These are phyloP conservation scores for Pestalotiopsis sp. DNA, from an alignment of 2,329 filamentous ascomycete species.

Conservation along the genomic window DNA sequence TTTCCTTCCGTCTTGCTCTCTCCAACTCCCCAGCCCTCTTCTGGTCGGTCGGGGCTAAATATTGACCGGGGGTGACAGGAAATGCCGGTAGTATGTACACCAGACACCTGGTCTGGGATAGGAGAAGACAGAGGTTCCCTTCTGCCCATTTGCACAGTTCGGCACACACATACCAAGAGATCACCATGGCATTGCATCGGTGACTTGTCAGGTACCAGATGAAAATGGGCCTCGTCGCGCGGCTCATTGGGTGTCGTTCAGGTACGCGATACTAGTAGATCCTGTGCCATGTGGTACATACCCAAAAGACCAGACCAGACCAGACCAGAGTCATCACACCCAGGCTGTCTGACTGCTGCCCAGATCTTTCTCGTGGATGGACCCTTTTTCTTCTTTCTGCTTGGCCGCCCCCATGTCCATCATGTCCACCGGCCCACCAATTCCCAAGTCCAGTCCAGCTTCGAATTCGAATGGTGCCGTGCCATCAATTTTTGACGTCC, in stretches of 20 bases:
- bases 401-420: background rate
- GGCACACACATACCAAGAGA: background rate
- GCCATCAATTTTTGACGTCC: background rate
- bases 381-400: background rate
- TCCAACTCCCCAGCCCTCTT: no score
- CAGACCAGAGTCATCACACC: background rate
- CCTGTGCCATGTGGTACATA: background rate
- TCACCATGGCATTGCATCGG: background rate
- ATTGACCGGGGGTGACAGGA: no score
- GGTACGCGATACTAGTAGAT: background rate
- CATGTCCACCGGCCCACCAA: background rate
- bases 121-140: background rate
- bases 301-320: background rate
- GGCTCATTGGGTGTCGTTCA: background rate
- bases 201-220: background rate
- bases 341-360: background rate
- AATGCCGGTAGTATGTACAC: no score
- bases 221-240: background rate
- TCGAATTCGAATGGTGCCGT: background rate
- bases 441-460: background rate
- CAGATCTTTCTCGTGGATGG: background rate
- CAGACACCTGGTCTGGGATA: no score
- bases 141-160: background rate
- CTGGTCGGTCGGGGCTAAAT: no score
- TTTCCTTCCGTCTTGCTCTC: background rate